phyloP scores from a whole-genome alignment of 371 early-diverging fungal species.

The Mortierella sp. region DNA sequence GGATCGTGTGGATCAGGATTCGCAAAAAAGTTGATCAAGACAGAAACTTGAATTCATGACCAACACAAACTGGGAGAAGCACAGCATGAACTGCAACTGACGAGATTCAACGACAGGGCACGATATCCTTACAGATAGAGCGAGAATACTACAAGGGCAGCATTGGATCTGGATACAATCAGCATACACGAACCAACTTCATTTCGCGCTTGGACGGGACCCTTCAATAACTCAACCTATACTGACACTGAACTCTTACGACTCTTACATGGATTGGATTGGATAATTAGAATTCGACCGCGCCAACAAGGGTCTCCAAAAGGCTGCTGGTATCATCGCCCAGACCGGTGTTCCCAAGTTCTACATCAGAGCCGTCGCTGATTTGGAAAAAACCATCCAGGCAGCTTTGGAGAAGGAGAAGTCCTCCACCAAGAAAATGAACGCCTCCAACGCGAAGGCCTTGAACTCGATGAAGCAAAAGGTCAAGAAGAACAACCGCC shows the following conservation, averaged over 20 bases:
- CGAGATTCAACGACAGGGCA: too few species aligned
- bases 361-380: conserved; percentile 83
- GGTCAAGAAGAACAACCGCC: conserved; percentile 89
- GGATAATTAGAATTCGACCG: conserved; percentile 85
- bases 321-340: conserved; percentile 76
- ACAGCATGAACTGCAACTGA: too few species aligned
- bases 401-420: conserved; percentile 63
- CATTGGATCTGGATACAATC: background rate
- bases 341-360: conserved; percentile 78
- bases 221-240: background rate
- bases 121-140: too few species aligned
- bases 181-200: background rate
- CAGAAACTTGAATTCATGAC: too few species aligned
- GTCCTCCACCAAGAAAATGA: conserved; percentile 87
- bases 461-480: conserved; percentile 94
- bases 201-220: background rate
- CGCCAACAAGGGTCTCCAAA: conserved; percentile 78
- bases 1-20: too few species aligned
- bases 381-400: conserved; percentile 5
- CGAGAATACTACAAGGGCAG: too few species aligned
- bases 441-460: conserved; percentile 84
- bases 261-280: background rate
- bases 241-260: background rate
- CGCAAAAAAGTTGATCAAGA: too few species aligned
- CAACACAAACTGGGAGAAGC: too few species aligned